Conservation (phyloP, 139 green algal species). For the Auxenochlorella pyrenoidosa region DNA sequence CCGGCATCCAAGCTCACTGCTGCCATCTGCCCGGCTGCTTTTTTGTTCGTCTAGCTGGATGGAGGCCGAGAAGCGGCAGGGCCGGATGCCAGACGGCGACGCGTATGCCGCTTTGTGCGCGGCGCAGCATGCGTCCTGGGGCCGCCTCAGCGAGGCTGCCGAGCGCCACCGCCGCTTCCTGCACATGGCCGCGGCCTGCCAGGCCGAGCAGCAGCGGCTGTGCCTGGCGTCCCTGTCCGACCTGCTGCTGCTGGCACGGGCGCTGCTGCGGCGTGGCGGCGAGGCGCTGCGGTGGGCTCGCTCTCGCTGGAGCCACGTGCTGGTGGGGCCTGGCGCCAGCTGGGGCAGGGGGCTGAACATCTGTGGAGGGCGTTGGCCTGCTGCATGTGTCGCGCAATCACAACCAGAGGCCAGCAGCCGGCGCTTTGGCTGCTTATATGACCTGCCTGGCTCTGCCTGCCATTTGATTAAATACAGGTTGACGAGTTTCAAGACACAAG, state of each 20-base stretch:
- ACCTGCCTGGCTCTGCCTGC: background rate
- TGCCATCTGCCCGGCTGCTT: no score
- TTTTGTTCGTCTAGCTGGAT: background rate
- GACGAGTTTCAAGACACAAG: slow-evolving; percentile 29
- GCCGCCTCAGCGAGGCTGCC: background rate
- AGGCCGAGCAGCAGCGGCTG: background rate
- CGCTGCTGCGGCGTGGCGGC: background rate
- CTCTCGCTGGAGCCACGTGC: background rate
- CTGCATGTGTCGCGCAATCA: no score
- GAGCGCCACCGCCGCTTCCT: background rate
- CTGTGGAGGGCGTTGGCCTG: no score
- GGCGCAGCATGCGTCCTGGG: no score
- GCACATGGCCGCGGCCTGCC: background rate
- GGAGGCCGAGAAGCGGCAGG: slow-evolving; percentile 7
- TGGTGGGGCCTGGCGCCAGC: background rate
- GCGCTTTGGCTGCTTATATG: background rate
- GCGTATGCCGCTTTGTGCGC: background rate
- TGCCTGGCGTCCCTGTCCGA: slow-evolving; percentile 8
- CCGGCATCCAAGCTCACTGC: no score
- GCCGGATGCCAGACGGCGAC: background rate
- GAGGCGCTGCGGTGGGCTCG: background rate
- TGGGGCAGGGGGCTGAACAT: background rate
- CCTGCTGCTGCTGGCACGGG: slow-evolving; percentile 14
- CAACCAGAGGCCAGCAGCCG: background rate
- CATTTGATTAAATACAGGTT: background rate